phyloP scores from a whole-genome alignment of 495 filamentous ascomycete species.

The Hyaloscypha variabilis region DNA sequence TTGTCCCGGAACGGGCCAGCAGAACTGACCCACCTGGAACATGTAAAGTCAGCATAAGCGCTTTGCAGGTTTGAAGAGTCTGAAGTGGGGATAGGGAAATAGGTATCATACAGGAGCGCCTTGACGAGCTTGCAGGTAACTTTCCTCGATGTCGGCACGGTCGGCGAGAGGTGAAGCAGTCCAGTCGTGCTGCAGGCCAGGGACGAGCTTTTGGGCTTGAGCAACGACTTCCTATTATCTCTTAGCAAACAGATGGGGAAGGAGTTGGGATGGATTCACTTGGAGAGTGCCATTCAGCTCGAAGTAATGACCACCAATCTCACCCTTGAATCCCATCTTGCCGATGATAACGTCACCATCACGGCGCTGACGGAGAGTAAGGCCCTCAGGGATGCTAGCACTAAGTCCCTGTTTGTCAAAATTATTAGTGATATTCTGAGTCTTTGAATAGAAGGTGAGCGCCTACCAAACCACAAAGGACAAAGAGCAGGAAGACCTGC shows the following conservation, averaged over 20 bases:
- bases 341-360: neutral
- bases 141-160: neutral
- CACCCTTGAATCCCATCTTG: neutral
- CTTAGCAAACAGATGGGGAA: neutral
- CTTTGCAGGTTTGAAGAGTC: too few species aligned
- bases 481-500: constrained; percentile 1
- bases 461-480: neutral
- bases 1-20: neutral
- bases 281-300: neutral
- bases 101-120: neutral
- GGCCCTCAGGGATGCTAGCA: neutral
- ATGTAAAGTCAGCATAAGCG: neutral
- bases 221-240: neutral
- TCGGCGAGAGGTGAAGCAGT: neutral
- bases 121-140: neutral
- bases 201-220: neutral
- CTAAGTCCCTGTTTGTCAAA: neutral
- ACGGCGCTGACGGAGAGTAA: neutral
- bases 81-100: neutral
- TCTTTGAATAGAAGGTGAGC: neutral
- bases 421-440: neutral
- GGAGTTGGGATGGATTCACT: neutral
- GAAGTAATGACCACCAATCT: neutral
- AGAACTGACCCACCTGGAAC: neutral
- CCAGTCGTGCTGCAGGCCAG: neutral